Conservation (phyloP, 2,329 filamentous ascomycete species). For the Basipetospora chlamydospora region DNA sequence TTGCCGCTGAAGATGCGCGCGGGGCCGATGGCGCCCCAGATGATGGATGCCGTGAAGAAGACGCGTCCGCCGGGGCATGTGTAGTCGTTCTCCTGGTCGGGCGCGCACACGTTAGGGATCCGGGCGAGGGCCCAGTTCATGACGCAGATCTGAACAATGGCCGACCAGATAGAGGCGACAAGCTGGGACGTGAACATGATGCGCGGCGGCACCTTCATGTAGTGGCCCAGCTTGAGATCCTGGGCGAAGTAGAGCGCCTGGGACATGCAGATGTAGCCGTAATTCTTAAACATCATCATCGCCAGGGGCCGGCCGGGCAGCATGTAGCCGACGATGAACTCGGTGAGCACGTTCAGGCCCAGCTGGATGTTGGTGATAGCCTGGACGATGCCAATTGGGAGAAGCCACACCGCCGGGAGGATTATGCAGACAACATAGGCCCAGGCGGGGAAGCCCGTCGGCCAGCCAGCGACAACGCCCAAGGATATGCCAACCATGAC, state of each 20-base stretch:
- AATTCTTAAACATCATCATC: constrained; percentile 70
- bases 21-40: constrained; percentile 63
- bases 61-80: constrained; percentile 39
- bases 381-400: constrained; percentile 47
- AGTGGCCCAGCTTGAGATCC: constrained; percentile 54
- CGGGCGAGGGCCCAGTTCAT: constrained; percentile 50
- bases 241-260: constrained; percentile 51
- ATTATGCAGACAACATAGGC: constrained; percentile 41
- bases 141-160: constrained; percentile 46
- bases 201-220: constrained; percentile 52
- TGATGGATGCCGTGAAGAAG: constrained; percentile 54
- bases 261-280: constrained; percentile 53
- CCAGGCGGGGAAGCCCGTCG: constrained; percentile 43
- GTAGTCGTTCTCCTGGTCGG: constrained; percentile 38
- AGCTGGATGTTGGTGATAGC: constrained; percentile 48
- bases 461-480: constrained; percentile 38
- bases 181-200: constrained; percentile 47
- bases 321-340: constrained; percentile 61
- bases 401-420: constrained; percentile 42
- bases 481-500: constrained; percentile 41
- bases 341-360: constrained; percentile 57
- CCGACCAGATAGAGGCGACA: constrained; percentile 44
- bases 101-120: constrained; percentile 47
- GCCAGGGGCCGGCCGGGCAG: constrained; percentile 54
- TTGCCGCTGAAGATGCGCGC: constrained; percentile 51